phyloP scores from a whole-genome alignment of 2,329 filamentous ascomycete species.

The Volutella citrinella region DNA sequence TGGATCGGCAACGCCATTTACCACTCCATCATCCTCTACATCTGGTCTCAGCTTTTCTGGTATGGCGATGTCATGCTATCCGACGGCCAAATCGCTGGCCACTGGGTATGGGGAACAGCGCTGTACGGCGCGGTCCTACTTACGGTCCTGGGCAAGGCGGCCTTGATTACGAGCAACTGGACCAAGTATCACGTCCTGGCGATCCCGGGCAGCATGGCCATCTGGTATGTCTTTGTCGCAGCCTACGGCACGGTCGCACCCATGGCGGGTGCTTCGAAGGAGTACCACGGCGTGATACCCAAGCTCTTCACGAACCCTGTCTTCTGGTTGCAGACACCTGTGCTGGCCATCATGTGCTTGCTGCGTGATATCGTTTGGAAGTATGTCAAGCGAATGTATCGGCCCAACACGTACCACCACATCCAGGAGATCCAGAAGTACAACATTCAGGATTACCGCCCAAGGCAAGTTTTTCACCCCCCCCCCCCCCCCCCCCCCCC shows the following conservation, averaged over 20 bases:
- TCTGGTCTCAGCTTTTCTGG: constrained; percentile 79
- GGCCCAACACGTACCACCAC: constrained; percentile 92
- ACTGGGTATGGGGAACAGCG: constrained; percentile 98
- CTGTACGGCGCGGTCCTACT: constrained; percentile 91
- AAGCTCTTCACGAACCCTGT: constrained; percentile 75
- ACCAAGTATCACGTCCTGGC: constrained; percentile 96
- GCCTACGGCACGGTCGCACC: constrained; percentile 85
- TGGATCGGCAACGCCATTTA: constrained; percentile 96
- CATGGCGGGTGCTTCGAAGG: constrained; percentile 73
- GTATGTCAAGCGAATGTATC: constrained; percentile 96
- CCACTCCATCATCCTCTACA: constrained; percentile 91
- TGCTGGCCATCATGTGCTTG: constrained; percentile 77
- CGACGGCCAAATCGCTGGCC: constrained; percentile 80
- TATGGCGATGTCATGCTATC: constrained; percentile 72
- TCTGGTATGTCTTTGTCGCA: constrained; percentile 90
- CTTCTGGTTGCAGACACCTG: constrained; percentile 89
- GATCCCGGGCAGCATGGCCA: constrained; percentile 86
- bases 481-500: neutral
- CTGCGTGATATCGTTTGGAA: constrained; percentile 93
- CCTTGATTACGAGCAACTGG: constrained; percentile 95
- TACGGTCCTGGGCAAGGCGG: constrained; percentile 92
- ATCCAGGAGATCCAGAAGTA: constrained; percentile 99
- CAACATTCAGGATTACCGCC: constrained; percentile 98
- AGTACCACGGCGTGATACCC: constrained; percentile 83
- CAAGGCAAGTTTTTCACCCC: constrained; percentile 59